phyloP scores from a whole-genome alignment of 352 stramenopile genomes.

The Pythium scleroteichum region DNA sequence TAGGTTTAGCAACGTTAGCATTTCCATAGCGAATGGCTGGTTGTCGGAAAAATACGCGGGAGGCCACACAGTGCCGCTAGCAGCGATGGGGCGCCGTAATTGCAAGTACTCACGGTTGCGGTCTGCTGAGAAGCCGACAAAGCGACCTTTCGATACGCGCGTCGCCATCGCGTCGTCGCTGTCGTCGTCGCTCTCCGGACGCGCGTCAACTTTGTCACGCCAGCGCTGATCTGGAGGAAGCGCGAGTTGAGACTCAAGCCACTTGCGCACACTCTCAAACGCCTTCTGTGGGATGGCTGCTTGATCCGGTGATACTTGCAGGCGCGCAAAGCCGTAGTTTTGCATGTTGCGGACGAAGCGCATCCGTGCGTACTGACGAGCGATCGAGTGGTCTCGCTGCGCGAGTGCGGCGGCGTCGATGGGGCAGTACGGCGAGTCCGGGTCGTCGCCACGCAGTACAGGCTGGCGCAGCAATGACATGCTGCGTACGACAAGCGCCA shows the following conservation, averaged over 20 bases:
- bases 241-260: conserved; percentile 54
- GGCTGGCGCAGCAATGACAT: conserved; percentile 57
- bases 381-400: conserved; percentile 37
- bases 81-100: conserved; percentile 57
- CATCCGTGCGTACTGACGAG: conserved; percentile 49
- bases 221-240: conserved; percentile 57
- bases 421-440: conserved; percentile 70
- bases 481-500: conserved; percentile 63
- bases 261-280: conserved; percentile 61
- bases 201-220: conserved; percentile 68
- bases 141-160: conserved; percentile 60
- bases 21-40: conserved; percentile 51
- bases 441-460: conserved; percentile 42
- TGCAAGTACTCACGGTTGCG: conserved; percentile 82
- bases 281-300: conserved; percentile 54
- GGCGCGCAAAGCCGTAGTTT: conserved; percentile 65
- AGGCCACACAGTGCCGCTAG: conserved; percentile 77
- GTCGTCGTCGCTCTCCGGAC: conserved; percentile 14
- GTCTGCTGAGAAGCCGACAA: conserved; percentile 73
- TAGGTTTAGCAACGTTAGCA: conserved; percentile 58
- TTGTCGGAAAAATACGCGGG: conserved; percentile 63
- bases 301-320: conserved; percentile 66
- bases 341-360: conserved; percentile 77
- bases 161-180: conserved; percentile 29
- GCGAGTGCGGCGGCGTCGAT: conserved; percentile 49